A percentile compares a stretch with the other conserved stretches of the same genome.
Evolutionary conservation across 1,284 basidiomycete species (phyloP).

Genomic region (Boletus albobrunnescens): DNA sequence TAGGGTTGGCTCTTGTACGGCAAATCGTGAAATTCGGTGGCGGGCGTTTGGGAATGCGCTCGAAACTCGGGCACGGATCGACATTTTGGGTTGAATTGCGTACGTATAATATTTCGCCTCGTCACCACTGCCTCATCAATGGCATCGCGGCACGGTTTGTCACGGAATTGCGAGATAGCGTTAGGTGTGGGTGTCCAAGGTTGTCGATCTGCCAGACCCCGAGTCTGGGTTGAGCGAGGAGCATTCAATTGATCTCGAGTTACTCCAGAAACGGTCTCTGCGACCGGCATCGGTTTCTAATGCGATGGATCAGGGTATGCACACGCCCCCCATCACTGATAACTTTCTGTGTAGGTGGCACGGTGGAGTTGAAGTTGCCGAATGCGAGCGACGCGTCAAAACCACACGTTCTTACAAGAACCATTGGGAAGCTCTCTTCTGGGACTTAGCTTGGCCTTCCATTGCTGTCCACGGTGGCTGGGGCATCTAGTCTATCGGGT

Average conservation of each 20-base stretch:
- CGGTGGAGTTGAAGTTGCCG: conserved; percentile 54
- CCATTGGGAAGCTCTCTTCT: conserved; percentile 45
- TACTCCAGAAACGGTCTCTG: conserved; percentile 17
- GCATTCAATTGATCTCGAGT: conserved; percentile 20
- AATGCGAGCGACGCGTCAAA: conserved; percentile 38
- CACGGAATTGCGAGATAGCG: conserved; percentile 17
- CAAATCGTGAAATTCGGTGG: conserved; percentile 84
- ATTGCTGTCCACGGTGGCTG: conserved; percentile 33
- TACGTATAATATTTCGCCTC: conserved; percentile 31
- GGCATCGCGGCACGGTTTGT: conserved; percentile 11
- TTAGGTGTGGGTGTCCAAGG: conserved; percentile 32
- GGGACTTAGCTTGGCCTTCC: conserved; percentile 38
- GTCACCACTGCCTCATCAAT: conserved; percentile 13
- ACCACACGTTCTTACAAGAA: conserved; percentile 42
- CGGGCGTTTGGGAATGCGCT: conserved; percentile 73
- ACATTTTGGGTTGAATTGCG: conserved; percentile 81
- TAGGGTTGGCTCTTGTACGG: conserved; percentile 85
- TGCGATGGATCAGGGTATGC: conserved; percentile 61
- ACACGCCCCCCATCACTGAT: not conserved
- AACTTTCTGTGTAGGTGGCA: conserved; percentile 42
- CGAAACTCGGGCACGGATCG: conserved; percentile 59
- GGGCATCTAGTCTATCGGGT: not conserved
- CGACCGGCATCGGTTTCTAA: conserved; percentile 37
- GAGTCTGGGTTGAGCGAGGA: conserved; percentile 27
- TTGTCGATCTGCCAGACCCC: conserved; percentile 25